Evolutionary conservation across 179 eudicot species (phyloP).

Genomic region (Kewa caespitosa): DNA sequence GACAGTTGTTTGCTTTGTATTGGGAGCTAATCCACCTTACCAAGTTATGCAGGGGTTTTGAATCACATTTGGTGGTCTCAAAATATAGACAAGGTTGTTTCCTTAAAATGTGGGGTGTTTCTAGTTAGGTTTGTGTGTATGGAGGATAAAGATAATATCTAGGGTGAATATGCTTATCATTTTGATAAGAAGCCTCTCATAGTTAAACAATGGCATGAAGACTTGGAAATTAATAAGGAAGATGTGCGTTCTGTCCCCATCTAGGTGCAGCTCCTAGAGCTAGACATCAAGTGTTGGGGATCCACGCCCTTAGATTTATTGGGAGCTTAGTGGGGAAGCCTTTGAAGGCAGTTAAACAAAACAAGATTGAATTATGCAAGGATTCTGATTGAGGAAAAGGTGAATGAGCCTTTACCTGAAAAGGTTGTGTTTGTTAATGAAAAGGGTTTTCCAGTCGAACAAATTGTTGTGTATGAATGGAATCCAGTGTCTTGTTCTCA

Average conservation of each 20-base stretch:
- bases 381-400: neutral
- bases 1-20: neutral
- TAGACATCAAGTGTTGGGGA: too few relatives aligned
- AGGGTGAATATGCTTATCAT: too few relatives aligned
- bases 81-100: neutral
- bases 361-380: neutral
- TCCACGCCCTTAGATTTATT: neutral
- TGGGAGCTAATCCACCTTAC: neutral
- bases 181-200: too few relatives aligned
- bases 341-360: neutral
- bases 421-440: neutral
- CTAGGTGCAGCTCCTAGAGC: neutral
- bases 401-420: neutral
- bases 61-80: neutral
- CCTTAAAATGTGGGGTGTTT: neutral
- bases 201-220: too few relatives aligned
- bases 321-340: neutral
- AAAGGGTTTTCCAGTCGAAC: too few relatives aligned
- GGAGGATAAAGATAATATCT: neutral
- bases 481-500: too few relatives aligned
- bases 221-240: too few relatives aligned
- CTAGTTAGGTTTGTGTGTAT: neutral
- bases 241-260: too few relatives aligned
- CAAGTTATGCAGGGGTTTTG: neutral
- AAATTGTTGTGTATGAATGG: too few relatives aligned